Evolutionary conservation across 495 filamentous ascomycete genomes (phyloP).

Genomic region (Podospora comata): DNA sequence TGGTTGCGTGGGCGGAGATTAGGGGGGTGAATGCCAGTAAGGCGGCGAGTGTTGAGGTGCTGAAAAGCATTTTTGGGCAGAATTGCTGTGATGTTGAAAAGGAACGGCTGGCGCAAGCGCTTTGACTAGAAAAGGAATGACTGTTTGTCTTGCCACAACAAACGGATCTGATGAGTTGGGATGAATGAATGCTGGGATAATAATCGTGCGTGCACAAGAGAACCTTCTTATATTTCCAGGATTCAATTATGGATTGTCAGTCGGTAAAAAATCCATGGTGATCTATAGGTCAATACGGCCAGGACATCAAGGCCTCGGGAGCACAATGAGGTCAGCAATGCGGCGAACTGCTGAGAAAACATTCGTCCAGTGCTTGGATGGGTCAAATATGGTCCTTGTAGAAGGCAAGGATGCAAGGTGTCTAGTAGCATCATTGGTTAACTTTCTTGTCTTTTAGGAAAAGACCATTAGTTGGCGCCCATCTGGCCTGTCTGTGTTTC

Average conservation of each 20-base stretch:
- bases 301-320: neutral
- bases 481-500: neutral
- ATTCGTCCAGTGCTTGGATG: neutral
- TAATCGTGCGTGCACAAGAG: neutral
- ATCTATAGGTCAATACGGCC: neutral
- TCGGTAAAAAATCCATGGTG: neutral
- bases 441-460: neutral
- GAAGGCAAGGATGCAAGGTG: neutral
- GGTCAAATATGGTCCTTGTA: neutral
- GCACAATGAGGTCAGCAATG: neutral
- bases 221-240: neutral
- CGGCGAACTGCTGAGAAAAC: neutral
- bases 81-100: neutral
- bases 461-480: neutral
- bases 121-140: neutral
- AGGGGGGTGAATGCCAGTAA: constrained; percentile 28
- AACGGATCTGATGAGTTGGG: neutral
- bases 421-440: neutral
- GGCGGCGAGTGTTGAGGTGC: neutral
- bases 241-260: neutral
- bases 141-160: neutral
- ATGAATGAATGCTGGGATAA: neutral
- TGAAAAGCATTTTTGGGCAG: constrained; percentile 10
- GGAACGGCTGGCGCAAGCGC: neutral
- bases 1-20: constrained; percentile 41